These are phyloP conservation scores for Jaltomata sinuosa DNA, from an alignment of 257 asterid species.

Conservation along the genomic window DNA sequence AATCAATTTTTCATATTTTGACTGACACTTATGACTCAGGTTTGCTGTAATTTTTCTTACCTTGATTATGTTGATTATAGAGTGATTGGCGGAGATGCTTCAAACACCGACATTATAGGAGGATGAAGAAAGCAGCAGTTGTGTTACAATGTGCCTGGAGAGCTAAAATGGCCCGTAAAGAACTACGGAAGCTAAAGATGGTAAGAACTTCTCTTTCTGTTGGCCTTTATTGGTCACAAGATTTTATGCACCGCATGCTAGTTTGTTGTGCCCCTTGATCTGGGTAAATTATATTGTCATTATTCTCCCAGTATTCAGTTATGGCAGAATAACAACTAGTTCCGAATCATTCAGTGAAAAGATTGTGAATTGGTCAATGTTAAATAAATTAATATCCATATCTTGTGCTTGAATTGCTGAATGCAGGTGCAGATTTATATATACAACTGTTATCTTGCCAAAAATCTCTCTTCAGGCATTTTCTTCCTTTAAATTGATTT, in stretches of 20 bases:
- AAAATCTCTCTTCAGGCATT: not conserved
- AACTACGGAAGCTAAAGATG: conserved; percentile 52
- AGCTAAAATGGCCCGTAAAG: conserved; percentile 37
- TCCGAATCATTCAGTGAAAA: not conserved
- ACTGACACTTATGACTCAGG: not conserved
- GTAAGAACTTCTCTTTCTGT: conserved; percentile 26
- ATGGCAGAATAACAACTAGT: not conserved
- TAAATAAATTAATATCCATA: not conserved
- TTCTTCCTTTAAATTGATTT: not conserved
- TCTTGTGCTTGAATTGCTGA: not conserved
- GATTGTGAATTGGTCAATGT: not conserved
- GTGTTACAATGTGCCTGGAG: conserved; percentile 60
- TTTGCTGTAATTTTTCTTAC: conserved; percentile 5
- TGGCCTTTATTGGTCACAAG: not conserved
- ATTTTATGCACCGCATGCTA: not conserved
- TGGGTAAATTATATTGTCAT: not conserved
- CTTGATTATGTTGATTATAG: conserved; percentile 19
- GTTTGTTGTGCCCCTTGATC: not conserved
- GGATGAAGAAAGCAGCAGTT: conserved; percentile 46
- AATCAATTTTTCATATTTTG: conserved; percentile 1
- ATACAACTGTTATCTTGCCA: not conserved
- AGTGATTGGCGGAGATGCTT: conserved; percentile 35
- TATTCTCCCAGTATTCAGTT: not conserved
- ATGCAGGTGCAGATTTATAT: not conserved
- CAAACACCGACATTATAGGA: conserved; percentile 26